These are phyloP conservation scores for Taiozyma sp. DNA, from an alignment of 1,139 yeast genomes.

Conservation along the genomic window DNA sequence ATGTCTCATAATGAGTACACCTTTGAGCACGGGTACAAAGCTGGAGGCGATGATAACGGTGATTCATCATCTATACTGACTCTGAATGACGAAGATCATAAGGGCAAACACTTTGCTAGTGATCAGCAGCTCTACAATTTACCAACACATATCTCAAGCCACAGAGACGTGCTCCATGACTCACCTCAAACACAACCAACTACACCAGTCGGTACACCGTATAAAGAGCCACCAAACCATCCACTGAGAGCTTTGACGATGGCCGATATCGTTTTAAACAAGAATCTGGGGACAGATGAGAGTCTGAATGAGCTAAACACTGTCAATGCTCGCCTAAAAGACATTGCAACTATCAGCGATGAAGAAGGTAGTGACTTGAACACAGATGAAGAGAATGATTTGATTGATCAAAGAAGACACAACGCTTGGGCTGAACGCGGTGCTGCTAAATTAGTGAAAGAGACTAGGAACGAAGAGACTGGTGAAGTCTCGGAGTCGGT, in stretches of 20 bases:
- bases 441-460: constrained; percentile 45
- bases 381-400: constrained; percentile 1
- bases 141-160: constrained; percentile 22
- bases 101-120: neutral
- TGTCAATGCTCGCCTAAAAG: neutral
- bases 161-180: constrained; percentile 11
- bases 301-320: constrained; percentile 13
- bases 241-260: constrained; percentile 23
- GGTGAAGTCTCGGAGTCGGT: constrained; percentile 42
- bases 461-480: constrained; percentile 35
- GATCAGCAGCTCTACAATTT: constrained; percentile 9
- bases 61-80: constrained; percentile 17
- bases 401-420: neutral
- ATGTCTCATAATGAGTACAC: constrained; percentile 18
- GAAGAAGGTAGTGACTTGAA: constrained; percentile 1
- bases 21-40: constrained; percentile 5
- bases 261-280: constrained; percentile 19
- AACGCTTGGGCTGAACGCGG: constrained; percentile 32
- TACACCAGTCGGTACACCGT: constrained; percentile 20
- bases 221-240: constrained; percentile 18
- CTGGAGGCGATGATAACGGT: constrained; percentile 1
- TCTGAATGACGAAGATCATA: constrained; percentile 9
- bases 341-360: constrained; percentile 2
- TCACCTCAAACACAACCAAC: constrained; percentile 17
- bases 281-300: constrained; percentile 21